Evolutionary conservation across 106 monocot genomes (phyloP), one percentile per base, ranked within the genome.

Genomic region (Dioscorea alata): DNA sequence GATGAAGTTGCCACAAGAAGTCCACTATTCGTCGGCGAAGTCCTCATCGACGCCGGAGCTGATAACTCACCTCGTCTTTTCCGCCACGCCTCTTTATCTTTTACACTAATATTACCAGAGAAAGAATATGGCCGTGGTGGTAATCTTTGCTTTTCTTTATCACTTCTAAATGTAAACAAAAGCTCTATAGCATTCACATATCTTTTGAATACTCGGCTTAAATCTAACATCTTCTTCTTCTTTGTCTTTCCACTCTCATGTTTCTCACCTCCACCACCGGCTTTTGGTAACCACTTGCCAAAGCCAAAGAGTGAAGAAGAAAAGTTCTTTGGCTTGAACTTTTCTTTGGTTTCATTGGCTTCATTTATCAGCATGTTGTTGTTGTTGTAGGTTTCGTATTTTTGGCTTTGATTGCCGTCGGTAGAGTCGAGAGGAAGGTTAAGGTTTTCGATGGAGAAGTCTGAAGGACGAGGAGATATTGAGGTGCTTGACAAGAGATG

Each of bases 1-100:
- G 66, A 33, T 33, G 75, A 49, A 5, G 87, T 70, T 0, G 80
- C 65, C 5, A 79, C 62, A 16, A 93, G 85, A 23, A 74, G 76
- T 4, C 95, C 91, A 61, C 91, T 96, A 68, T 86, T 91, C 15
- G 91, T 66, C 4, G 95, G 91, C 4, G 95, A 91, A 4, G 83
- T 86, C 32, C 81, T 62, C 80, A 84, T 84, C 4, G 95, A 91
- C 16, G 80, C 86, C 13, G 95, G 91, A 1, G 91, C 86, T 0
- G 95, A 91, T 42, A 83, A 63, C 64, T 86, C 74, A 2, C 82
- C 78, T 35, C 80, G 64, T 31, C 76, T 79, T 68, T 59, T 69
- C 70, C 72, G 42, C 78, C 73, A 66, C 57, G 64, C 72, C 4
- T 54, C 70, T 14, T 74, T 52, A 35, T 66, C 61, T 33, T 51